Base-by-base conservation (phyloP, 163 green algal species). In the Chlamydomonas reinhardtii region DNA sequence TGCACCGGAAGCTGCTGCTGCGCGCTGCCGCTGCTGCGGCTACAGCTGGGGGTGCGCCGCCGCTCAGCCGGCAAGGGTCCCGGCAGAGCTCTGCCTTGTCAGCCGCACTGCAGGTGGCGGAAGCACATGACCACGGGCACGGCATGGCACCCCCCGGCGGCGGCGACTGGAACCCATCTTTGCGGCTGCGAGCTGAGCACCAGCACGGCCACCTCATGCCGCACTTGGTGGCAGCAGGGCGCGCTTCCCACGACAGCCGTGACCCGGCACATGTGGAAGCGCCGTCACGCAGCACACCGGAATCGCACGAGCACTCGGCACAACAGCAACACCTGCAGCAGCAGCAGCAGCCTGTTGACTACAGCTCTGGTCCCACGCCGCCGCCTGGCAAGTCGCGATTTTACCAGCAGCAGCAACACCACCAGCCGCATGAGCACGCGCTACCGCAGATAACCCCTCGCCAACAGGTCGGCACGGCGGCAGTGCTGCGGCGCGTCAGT, bases 361-460 rank as follows among this genome's bases (percentile, higher is more conserved):
- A 5, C 35, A 56, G 70, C 35, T 32, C 32, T 54, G 52, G 32
- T 48, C 39, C 32, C 12, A 27, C 73, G 43, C 54, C 32, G 37
- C 59, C 35, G 59, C 0, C 20, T 31, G 37, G 32, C 74, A 82
- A 82, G 24, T 82, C 74, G 20, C 74, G 74, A 22, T 82, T 82
- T 34, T 82, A 54, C 56, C 54, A 35, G 32, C 74, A 82, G 56
- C 64, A 70, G 8, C 27, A 35, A 20, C 64, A 70, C 6, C 64
- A 32, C 16, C 64, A 70, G 64, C 48, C 48, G 48, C 48, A 56
- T 19, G 48, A 56, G 48, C 11, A 56, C 48, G 48, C 48, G 1
- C 48, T 56, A 14, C 48, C 48, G 9, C 48, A 56, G 12, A 12
- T 56, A 22, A 56, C 48, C 1, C 48, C 48, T 19, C 48, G 48